Conservation (phyloP, 306 rosid genomes). For the Mimosa pudica region DNA sequence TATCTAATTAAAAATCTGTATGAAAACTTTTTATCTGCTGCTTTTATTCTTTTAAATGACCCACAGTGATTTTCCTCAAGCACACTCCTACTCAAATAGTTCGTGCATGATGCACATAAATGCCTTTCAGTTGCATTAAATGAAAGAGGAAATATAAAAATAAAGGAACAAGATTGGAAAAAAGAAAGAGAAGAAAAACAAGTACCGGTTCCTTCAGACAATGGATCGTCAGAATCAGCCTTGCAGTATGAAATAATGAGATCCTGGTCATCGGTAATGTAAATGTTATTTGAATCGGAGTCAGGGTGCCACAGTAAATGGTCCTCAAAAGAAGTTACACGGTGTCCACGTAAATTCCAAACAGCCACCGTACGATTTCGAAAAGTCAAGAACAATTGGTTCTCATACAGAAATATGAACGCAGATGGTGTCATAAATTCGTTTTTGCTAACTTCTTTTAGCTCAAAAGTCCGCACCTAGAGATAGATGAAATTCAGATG, state of each 20-base stretch:
- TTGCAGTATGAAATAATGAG: slow-evolving; percentile 98
- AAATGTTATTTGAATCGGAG: slow-evolving; percentile 92
- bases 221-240: slow-evolving; percentile 90
- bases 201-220: slow-evolving; percentile 87
- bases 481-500: slow-evolving; percentile 36
- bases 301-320: slow-evolving; percentile 99
- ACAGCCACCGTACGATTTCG: slow-evolving; percentile 93
- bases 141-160: background rate
- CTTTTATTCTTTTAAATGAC: background rate
- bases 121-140: background rate
- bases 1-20: background rate
- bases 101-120: background rate
- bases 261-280: slow-evolving; percentile 95
- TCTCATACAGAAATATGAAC: slow-evolving; percentile 88
- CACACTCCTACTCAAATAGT: background rate
- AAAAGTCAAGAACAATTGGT: slow-evolving; percentile 86
- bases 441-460: slow-evolving; percentile 81
- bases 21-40: background rate
- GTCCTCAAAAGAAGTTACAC: slow-evolving; percentile 93
- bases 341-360: slow-evolving; percentile 98
- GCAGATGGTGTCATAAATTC: slow-evolving; percentile 97
- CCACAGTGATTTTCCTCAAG: background rate
- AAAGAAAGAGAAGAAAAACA: background rate
- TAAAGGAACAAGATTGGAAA: background rate
- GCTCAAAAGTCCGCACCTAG: slow-evolving; percentile 87